Evolutionary conservation across 495 filamentous ascomycete species (phyloP), one percentile per base, ranked within the genome.

Genomic region (Daldinia loculata): DNA sequence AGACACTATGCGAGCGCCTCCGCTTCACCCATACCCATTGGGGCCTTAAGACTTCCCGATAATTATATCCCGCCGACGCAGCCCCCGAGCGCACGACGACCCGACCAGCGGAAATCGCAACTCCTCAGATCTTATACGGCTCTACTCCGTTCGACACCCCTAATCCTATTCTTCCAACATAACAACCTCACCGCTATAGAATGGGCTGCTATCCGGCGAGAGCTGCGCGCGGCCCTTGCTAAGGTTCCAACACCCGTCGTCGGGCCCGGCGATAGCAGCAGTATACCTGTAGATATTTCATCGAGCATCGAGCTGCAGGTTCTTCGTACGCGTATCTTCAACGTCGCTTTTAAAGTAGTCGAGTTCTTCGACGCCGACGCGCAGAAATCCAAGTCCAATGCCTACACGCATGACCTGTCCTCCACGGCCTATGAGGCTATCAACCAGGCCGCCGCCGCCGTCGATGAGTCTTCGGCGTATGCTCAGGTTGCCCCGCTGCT

Each of bases 81-180:
- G 80, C 94, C 94, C 1, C 94, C 94, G 9, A 98, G 93, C 34
- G 89, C 95, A 79, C 91, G 93, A 72, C 91, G 89, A 32, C 88
- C 95, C 41, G 91, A 96, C 71, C 87, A 89, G 76, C 92, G 95
- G 69, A 97, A 98, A 83, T 90, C 95, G n/a, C 95, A 98, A 79
- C 90, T 99, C 50, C 90, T 96, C 70, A 90, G 95, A 55, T 88
- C 91, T 79, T 99, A 99, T 83, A 95, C 94, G 64, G 96, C 96
- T 7, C 85, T 98, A 66, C 88, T 99, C 67, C 93, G 92, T 48
- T 94, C 94, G 39, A 89, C 92, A 17, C 94, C 95, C 51, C 81
- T 98, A 26, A 90, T 97, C 75, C 87, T 99, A 65, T 83, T 98
- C 74, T 95, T 99, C 85, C 95, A 98, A 81, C 95, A 98, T 86